Percentiles rank a stretch among this genome's conserved stretches.
Evolutionary conservation across 2,329 filamentous ascomycete genomes (phyloP).

Genomic region (Penicillium sp.): DNA sequence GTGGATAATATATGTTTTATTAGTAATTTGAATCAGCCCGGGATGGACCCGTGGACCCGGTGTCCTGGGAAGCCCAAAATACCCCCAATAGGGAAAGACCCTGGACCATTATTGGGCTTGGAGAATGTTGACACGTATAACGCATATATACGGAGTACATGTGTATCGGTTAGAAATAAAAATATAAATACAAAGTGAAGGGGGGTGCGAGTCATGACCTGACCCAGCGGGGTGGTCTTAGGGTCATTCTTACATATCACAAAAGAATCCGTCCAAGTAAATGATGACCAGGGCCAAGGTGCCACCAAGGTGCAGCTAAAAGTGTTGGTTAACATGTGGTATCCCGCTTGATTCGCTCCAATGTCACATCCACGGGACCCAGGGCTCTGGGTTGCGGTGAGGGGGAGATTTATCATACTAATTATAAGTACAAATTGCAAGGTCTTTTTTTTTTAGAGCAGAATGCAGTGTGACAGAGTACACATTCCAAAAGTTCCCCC

Average conservation of each 20-base stretch:
- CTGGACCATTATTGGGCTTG: neutral
- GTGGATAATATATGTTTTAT: neutral
- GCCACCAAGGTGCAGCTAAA: neutral
- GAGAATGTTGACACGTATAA: neutral
- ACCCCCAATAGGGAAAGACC: neutral
- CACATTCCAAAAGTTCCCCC: neutral
- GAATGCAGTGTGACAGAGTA: neutral
- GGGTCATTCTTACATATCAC: conserved; percentile 4
- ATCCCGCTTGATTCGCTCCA: neutral
- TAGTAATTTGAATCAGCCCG: neutral
- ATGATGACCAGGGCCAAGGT: neutral
- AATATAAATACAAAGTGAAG: neutral
- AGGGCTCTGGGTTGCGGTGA: conserved; percentile 6
- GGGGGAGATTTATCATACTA: neutral
- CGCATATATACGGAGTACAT: neutral
- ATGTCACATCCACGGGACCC: neutral
- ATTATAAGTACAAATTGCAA: neutral
- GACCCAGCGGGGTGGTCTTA: neutral
- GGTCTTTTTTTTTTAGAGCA: neutral
- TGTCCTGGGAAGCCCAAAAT: neutral
- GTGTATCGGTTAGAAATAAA: neutral
- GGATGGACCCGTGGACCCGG: neutral
- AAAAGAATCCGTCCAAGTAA: neutral
- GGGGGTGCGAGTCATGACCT: neutral
- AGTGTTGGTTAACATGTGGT: neutral